Evolutionary conservation across 345 rosid genomes (phyloP), one percentile per base, ranked within the genome.

Genomic region (Aquilaria yunnanensis): DNA sequence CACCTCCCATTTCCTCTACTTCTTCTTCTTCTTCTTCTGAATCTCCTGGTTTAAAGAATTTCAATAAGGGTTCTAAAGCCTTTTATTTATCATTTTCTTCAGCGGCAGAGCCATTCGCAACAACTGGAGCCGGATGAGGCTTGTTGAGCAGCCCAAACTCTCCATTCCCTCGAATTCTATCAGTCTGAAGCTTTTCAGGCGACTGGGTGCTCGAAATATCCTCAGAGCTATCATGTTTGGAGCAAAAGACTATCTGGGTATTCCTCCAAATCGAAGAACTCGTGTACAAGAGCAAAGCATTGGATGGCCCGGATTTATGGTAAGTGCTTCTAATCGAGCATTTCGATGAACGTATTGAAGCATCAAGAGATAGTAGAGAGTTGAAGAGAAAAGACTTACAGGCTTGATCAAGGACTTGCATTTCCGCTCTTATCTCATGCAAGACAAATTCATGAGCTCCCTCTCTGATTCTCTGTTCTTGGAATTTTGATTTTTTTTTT

Each of bases 11-110:
- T 1, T 37, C 43, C 23, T n/a, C 30, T 30, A 4, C 73, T 16
- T 74, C 84, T 1, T 32, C 68, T 2, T 32, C 61, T 48, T 67
- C 78, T 23, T 66, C 81, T 43, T 59, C 32, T 0, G 84, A 65
- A 59, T 75, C 75, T 50, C 59, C 78, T 14, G 81, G 77, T 71
- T 84, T 85, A 70, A 90, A 86, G 72, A 87, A 86, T 80, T 86
- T 93, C 74, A 90, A 45, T 66, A 93, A 90, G 51, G 97, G 98
- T 53, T 84, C 82, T 9, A 93, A 74, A 32, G 86, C 84, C 72
- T 88, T 94, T 9, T 80, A 94, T 12, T 77, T 72, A n/a, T 62
- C 77, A 51, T 66, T 33, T 14, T 72, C 70, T 2, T 64, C 72
- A 65, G 61, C 12, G 13, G 67, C 70, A 63, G 68, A 37, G 30